Evolutionary conservation across 108 stramenopile species (phyloP).

Genomic region (Stephanodiscus triporus): DNA sequence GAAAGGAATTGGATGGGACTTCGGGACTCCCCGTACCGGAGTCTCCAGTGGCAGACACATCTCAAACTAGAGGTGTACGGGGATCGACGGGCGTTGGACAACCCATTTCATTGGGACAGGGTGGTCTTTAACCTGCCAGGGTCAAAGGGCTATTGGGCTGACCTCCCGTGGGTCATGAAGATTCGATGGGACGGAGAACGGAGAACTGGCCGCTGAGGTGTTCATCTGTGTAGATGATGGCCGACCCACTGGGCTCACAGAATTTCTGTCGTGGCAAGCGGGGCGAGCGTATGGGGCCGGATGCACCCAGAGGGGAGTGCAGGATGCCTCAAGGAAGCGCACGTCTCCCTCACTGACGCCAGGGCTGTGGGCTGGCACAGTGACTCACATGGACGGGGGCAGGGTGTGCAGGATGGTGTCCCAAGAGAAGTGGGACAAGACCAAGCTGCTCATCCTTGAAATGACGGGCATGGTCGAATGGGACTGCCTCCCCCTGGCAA

Average conservation of each 20-base stretch:
- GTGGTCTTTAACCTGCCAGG: too few relatives aligned
- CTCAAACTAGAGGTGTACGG: too few relatives aligned
- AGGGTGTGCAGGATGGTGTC: slow-evolving; percentile 12
- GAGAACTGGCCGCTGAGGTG: slow-evolving; percentile 32
- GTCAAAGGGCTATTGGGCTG: too few relatives aligned
- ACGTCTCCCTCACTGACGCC: slow-evolving; percentile 19
- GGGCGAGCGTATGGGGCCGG: neutral
- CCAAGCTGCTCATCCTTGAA: neutral
- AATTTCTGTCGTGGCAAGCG: neutral
- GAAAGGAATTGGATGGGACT: too few relatives aligned
- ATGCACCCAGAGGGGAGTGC: slow-evolving; percentile 33
- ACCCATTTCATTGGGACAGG: too few relatives aligned
- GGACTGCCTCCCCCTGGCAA: neutral
- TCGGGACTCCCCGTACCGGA: too few relatives aligned
- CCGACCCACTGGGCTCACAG: neutral
- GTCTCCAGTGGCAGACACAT: neutral
- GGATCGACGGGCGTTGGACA: too few relatives aligned
- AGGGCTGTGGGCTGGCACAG: slow-evolving; percentile 20
- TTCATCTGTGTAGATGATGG: slow-evolving; percentile 42
- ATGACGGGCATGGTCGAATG: neutral
- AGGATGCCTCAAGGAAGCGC: slow-evolving; percentile 46
- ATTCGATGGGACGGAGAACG: slow-evolving; percentile 40
- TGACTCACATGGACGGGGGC: slow-evolving; percentile 32
- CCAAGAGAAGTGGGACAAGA: slow-evolving; percentile 31
- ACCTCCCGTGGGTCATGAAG: neutral